phyloP scores from a whole-genome alignment of 768 basidiomycete genomes.

The Mycena alexandri region DNA sequence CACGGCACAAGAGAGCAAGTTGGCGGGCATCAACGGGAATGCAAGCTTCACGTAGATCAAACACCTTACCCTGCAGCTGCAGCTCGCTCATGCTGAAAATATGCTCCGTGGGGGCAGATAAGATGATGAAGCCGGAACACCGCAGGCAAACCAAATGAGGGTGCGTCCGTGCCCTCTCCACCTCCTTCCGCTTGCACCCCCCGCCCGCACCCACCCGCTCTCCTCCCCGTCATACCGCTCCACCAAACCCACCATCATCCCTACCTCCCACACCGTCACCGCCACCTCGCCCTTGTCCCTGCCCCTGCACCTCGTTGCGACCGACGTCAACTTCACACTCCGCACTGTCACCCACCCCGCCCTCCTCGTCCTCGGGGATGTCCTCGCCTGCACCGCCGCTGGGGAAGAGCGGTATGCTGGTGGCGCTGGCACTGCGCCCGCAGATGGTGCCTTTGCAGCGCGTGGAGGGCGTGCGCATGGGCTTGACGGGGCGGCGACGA shows the following conservation, averaged over 20 bases:
- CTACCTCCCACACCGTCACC: constrained; percentile 86
- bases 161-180: constrained; percentile 72
- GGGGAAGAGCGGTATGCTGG: constrained; percentile 53
- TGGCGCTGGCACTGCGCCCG: too few species aligned
- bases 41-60: constrained; percentile 79
- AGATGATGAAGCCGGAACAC: constrained; percentile 90
- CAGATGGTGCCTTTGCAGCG: constrained; percentile 66
- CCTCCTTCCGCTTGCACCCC: constrained; percentile 68
- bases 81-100: constrained; percentile 88
- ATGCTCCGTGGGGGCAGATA: constrained; percentile 95
- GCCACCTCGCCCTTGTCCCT: too few species aligned
- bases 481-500: constrained; percentile 94
- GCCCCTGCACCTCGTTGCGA: constrained; percentile 64
- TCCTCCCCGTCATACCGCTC: constrained; percentile 83
- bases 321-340: constrained; percentile 81
- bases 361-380: constrained; percentile 67
- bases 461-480: constrained; percentile 92
- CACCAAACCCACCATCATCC: constrained; percentile 86
- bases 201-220: constrained; percentile 66
- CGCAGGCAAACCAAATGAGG: constrained; percentile 95
- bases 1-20: too few species aligned
- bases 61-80: constrained; percentile 92
- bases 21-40: too few species aligned
- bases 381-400: constrained; percentile 56
- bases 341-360: constrained; percentile 87